Base-by-base conservation (phyloP, 108 stramenopile genomes). In the Nannochloropsis gaditana region DNA sequence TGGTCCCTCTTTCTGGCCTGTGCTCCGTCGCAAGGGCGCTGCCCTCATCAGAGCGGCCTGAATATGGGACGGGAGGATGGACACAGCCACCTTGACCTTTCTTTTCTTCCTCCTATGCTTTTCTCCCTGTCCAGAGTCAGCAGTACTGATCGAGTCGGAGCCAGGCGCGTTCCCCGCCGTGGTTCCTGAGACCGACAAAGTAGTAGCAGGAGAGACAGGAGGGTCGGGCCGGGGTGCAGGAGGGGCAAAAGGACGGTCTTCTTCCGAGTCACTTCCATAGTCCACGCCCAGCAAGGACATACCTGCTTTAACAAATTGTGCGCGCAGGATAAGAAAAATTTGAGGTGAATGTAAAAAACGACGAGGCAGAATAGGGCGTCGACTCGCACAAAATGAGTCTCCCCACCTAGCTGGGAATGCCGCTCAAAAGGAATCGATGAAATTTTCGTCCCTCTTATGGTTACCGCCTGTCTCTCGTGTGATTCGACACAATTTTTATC, bases 281-380 rank as follows among this genome's bases (percentile, higher is more conserved):
- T 73, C 59, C 59, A 73, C 59, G n/a, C 59, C 59, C 59, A 73
- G 6, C 59, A 73, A 73, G 59, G 59, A 73, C 59, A 73, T 73
- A 6, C 19, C n/a, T 73, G n/a, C 59, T 73, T 31, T 31, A 31
- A 31, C 31, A 31, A 31, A 31, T 31, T 31, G 31, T 31, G 31
- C 31, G 31, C 31, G 31, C 31, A 31, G 31, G 31, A 31, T 31
- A 31, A 31, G 31, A 31, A 6, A 8, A 4, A 73, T 73, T 73
- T 73, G 59, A n/a, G 59, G 2, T 15, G 15, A 73, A 73, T 73
- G 59, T 6, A 73, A 3, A 73, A 2, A 73, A n/a, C 59, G 59
- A 73, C 31, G 31, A 31, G 31, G 31, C 31, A 31, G 31, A 31
- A 31, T 31, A 31, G 31, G 31, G 31, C 31, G 31, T 31, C 31